Evolutionary conservation across 495 filamentous ascomycete genomes (phyloP).

Genomic region (Terfezia boudieri): DNA sequence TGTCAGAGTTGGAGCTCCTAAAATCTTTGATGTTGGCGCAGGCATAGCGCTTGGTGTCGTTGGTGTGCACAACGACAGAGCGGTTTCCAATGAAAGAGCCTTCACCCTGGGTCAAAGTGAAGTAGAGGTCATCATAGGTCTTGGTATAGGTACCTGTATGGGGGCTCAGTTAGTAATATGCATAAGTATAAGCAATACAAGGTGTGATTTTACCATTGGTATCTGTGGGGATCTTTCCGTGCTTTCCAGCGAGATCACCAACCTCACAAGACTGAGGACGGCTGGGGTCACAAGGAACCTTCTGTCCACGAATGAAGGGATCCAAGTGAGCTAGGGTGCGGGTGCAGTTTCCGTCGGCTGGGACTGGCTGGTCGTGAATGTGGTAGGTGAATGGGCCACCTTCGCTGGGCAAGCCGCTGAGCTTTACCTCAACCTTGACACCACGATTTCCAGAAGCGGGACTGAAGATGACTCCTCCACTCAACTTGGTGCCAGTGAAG

Average conservation of each 20-base stretch:
- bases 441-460: conserved; percentile 36
- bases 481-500: conserved; percentile 31
- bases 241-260: conserved; percentile 68
- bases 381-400: conserved; percentile 71
- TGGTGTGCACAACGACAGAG: conserved; percentile 51
- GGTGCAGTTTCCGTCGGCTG: conserved; percentile 57
- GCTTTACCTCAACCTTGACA: conserved; percentile 34
- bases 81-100: conserved; percentile 58
- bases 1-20: not conserved
- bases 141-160: conserved; percentile 19
- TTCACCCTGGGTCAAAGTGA: conserved; percentile 33
- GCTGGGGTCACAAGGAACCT: conserved; percentile 36
- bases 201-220: conserved; percentile 9
- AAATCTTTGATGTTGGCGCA: conserved; percentile 44
- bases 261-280: conserved; percentile 52
- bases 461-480: conserved; percentile 37
- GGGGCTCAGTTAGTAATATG: not conserved
- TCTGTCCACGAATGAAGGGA: conserved; percentile 42
- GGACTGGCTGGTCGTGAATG: conserved; percentile 53
- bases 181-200: not conserved
- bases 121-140: conserved; percentile 43
- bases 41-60: conserved; percentile 36
- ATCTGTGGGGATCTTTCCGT: conserved; percentile 37
- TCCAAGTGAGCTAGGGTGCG: conserved; percentile 44
- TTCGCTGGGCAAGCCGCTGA: conserved; percentile 41